These are phyloP conservation scores for Globisporangium yorkense DNA, from an alignment of 352 stramenopile genomes.

Conservation along the genomic window DNA sequence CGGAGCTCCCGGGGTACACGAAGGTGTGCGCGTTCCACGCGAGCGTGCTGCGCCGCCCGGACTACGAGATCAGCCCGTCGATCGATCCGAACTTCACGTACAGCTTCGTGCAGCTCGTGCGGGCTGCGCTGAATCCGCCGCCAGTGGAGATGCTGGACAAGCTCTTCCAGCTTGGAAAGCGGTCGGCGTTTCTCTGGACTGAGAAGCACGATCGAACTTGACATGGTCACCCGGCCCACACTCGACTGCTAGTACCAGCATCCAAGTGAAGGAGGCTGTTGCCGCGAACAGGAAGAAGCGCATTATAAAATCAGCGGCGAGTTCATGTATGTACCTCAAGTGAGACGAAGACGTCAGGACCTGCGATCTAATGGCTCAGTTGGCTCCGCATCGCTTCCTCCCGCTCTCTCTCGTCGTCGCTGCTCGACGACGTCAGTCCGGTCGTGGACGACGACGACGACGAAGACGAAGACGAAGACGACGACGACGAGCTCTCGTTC, in stretches of 20 bases:
- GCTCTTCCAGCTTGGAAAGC: constrained; percentile 53
- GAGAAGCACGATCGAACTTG: constrained; percentile 9
- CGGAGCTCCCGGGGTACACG: constrained; percentile 56
- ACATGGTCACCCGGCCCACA: background rate
- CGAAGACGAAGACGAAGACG: constrained; percentile 39
- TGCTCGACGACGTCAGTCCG: constrained; percentile 37
- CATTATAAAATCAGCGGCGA: too few species aligned
- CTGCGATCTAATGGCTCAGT: background rate
- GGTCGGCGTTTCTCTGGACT: constrained; percentile 41
- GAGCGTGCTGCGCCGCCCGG: constrained; percentile 35
- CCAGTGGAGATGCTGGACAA: constrained; percentile 50
- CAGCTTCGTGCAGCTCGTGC: constrained; percentile 43
- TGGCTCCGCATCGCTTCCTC: background rate
- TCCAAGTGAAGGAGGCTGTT: background rate
- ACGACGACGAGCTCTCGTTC: constrained; percentile 45
- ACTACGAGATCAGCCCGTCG: constrained; percentile 78
- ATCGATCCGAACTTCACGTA: constrained; percentile 56
- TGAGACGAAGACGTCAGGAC: too few species aligned
- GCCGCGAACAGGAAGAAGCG: too few species aligned
- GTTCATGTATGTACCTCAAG: too few species aligned
- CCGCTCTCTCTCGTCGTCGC: constrained; percentile 27
- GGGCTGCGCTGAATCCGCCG: constrained; percentile 56
- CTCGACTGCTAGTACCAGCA: background rate
- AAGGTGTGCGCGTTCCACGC: constrained; percentile 68
- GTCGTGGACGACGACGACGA: constrained; percentile 29